Evolutionary conservation across 176 grass and related monocot genomes (phyloP).

Genomic region (Rhynchospora pubera): DNA sequence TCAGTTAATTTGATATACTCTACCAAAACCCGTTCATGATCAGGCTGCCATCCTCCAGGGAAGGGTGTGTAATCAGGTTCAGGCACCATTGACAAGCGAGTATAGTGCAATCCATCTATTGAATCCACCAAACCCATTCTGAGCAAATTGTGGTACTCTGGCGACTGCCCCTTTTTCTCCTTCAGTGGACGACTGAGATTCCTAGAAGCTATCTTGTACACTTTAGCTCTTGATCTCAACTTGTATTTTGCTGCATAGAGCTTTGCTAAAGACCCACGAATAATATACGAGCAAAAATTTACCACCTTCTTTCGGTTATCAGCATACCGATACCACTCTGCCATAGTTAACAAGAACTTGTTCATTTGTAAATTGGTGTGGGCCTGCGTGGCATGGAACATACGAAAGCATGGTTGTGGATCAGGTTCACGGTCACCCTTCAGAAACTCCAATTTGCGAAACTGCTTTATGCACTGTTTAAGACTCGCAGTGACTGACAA

Average conservation of each 20-base stretch:
- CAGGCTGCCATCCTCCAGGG: slow-evolving; percentile 60
- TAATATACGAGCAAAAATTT: slow-evolving; percentile 94
- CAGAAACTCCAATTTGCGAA: slow-evolving; percentile 78
- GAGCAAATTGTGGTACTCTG: slow-evolving; percentile 86
- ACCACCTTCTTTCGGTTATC: slow-evolving; percentile 97
- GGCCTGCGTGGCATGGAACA: slow-evolving; percentile 96
- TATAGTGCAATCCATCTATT: slow-evolving; percentile 90
- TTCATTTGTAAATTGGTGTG: slow-evolving; percentile 98
- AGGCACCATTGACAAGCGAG: slow-evolving; percentile 94
- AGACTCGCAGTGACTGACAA: slow-evolving; percentile 87
- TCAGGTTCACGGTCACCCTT: slow-evolving; percentile 95
- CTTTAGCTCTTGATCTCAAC: slow-evolving; percentile 88
- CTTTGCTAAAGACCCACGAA: slow-evolving; percentile 85
- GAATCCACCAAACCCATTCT: slow-evolving; percentile 93
- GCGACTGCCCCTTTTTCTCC: slow-evolving; percentile 92
- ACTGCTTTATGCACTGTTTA: slow-evolving; percentile 91
- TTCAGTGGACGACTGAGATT: slow-evolving; percentile 95
- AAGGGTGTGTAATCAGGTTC: slow-evolving; percentile 81
- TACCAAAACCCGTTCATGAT: slow-evolving; percentile 78
- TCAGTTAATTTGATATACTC: slow-evolving; percentile 85
- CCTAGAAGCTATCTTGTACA: slow-evolving; percentile 95
- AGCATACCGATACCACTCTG: slow-evolving; percentile 89
- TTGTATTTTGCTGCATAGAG: slow-evolving; percentile 98
- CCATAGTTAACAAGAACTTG: slow-evolving; percentile 78
- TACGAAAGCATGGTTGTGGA: slow-evolving; percentile 91